Percentiles rank a stretch among this genome's conserved stretches.
Evolutionary conservation across 371 early-diverging fungal species (phyloP).

Genomic region (Mucor mucedo): DNA sequence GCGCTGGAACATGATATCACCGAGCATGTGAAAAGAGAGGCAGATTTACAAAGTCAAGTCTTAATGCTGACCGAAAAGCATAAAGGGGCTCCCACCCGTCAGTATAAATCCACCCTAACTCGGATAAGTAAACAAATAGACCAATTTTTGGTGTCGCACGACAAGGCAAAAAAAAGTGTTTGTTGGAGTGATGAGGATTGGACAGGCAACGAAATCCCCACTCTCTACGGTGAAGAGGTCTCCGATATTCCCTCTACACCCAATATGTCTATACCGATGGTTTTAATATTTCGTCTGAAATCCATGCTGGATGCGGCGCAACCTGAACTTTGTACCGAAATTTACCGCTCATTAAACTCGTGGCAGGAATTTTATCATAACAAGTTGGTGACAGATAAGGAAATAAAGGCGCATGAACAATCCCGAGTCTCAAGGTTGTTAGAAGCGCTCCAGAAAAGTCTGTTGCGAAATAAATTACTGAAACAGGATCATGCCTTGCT

Average conservation of each 20-base stretch:
- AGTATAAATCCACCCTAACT: constrained; percentile 4
- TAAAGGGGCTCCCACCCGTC: not conserved
- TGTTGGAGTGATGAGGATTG: constrained; percentile 4
- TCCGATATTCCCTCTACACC: not conserved
- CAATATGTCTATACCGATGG: not conserved
- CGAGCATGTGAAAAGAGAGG: constrained; percentile 16
- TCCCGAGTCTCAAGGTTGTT: constrained; percentile 11
- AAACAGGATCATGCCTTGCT: constrained; percentile 17
- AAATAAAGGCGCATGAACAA: constrained; percentile 15
- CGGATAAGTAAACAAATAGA: constrained; percentile 16
- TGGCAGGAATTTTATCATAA: constrained; percentile 10
- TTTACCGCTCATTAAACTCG: not conserved
- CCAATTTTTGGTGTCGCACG: constrained; percentile 8
- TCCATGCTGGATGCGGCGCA: constrained; percentile 4
- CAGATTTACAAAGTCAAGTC: constrained; percentile 14
- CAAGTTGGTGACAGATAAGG: not conserved
- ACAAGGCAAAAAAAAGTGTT: not conserved
- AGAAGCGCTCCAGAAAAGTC: constrained; percentile 16
- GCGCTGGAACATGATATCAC: constrained; percentile 10
- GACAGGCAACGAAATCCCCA: constrained; percentile 15
- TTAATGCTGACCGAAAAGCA: constrained; percentile 15
- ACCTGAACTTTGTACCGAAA: not conserved
- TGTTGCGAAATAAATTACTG: constrained; percentile 14
- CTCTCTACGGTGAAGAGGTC: constrained; percentile 1
- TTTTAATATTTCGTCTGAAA: constrained; percentile 12